Evolutionary conservation across 352 stramenopile genomes (phyloP).

Genomic region (Pythium monospermum): DNA sequence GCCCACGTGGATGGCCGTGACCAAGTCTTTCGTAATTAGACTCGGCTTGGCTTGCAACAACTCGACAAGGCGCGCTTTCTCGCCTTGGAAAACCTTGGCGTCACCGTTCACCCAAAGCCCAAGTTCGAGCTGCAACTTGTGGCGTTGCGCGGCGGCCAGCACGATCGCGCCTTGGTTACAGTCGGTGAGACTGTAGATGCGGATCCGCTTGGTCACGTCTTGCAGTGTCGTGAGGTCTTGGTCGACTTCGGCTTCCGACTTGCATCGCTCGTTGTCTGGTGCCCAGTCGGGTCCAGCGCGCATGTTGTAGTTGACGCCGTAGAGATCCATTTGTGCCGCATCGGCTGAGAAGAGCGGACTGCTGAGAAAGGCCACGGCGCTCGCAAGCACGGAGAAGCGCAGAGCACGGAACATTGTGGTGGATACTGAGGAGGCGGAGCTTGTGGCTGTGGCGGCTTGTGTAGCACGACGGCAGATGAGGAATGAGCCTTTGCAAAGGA

Average conservation of each 20-base stretch:
- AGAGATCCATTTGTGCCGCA: conserved; percentile 6
- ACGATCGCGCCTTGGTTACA: conserved; percentile 27
- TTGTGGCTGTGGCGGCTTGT: too few relatives aligned
- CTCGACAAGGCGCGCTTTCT: conserved; percentile 32
- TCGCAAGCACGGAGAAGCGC: neutral
- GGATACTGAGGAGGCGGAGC: neutral
- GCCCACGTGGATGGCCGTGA: conserved; percentile 49
- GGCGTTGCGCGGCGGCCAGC: conserved; percentile 16
- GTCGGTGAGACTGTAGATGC: conserved; percentile 32
- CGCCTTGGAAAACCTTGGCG: conserved; percentile 30
- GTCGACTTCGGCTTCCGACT: conserved; percentile 12
- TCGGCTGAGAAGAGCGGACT: neutral
- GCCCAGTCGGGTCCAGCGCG: conserved; percentile 26
- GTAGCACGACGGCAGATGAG: neutral
- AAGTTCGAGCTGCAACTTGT: conserved; percentile 32
- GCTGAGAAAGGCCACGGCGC: neutral
- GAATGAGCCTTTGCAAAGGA: neutral
- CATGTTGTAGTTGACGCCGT: conserved; percentile 38
- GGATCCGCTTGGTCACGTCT: conserved; percentile 21
- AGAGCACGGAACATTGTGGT: neutral
- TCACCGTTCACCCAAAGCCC: conserved; percentile 56
- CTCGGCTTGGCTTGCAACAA: conserved; percentile 18
- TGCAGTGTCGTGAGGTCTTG: conserved; percentile 20
- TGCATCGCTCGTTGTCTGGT: conserved; percentile 16
- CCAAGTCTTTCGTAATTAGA: conserved; percentile 18